Evolutionary conservation across 805 yeast species (phyloP).

Genomic region (Barnettozyma botsteinii): DNA sequence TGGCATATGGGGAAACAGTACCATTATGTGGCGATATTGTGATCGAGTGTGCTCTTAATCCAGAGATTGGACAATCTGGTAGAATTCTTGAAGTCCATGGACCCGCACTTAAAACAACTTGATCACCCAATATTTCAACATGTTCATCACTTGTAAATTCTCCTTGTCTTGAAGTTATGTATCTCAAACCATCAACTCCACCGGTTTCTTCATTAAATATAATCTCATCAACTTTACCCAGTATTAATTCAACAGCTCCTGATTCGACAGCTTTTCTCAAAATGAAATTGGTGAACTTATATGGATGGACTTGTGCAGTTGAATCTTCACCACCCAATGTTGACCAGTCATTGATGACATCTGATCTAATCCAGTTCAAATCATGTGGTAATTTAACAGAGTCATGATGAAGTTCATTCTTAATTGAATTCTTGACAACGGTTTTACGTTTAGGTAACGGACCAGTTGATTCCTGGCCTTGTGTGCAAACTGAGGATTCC

Average conservation of each 20-base stretch:
- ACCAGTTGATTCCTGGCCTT: slow-evolving; percentile 10
- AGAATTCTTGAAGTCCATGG: slow-evolving; percentile 94
- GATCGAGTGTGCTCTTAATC: slow-evolving; percentile 91
- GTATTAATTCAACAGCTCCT: slow-evolving; percentile 76
- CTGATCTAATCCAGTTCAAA: slow-evolving; percentile 70
- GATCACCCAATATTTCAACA: slow-evolving; percentile 56
- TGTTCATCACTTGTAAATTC: slow-evolving; percentile 26
- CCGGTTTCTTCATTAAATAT: slow-evolving; percentile 57
- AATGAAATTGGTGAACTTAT: slow-evolving; percentile 81
- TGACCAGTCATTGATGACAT: slow-evolving; percentile 66
- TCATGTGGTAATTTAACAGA: slow-evolving; percentile 46
- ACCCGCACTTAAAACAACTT: slow-evolving; percentile 82
- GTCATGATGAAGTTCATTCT: slow-evolving; percentile 20
- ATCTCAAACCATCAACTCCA: slow-evolving; percentile 67
- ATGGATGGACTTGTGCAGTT: slow-evolving; percentile 97
- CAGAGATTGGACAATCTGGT: slow-evolving; percentile 92
- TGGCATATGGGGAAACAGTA: slow-evolving; percentile 85
- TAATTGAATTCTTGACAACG: slow-evolving; percentile 30
- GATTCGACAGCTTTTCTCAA: slow-evolving; percentile 73
- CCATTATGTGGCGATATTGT: slow-evolving; percentile 77
- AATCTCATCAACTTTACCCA: slow-evolving; percentile 78
- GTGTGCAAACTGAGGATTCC: background rate
- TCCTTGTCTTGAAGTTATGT: slow-evolving; percentile 33
- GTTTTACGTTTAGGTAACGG: slow-evolving; percentile 31
- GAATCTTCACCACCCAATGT: slow-evolving; percentile 77